Evolutionary conservation across 2,329 filamentous ascomycete species (phyloP), one percentile per base, ranked within the genome.

Genomic region (Penicillium sp.): DNA sequence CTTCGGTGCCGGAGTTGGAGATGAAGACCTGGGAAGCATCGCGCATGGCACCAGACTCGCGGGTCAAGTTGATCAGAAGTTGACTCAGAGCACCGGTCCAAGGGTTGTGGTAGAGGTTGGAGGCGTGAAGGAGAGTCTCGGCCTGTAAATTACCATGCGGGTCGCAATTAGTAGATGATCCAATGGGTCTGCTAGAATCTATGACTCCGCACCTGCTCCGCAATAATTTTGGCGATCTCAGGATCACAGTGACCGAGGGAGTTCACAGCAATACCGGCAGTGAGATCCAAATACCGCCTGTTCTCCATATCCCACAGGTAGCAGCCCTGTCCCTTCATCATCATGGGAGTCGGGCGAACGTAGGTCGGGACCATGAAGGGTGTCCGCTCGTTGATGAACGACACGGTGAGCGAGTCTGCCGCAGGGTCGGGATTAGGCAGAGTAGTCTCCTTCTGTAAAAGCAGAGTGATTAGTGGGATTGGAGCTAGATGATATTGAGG

Each of bases 311-410:
- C 95, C 86, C 88, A 98, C 62, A 99, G 77, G 74, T 92, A 93
- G 60, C 89, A 92, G 2, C 95, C 95, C 73, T 92, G 82, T 63
- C 93, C 95, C 74, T 88, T 90, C 59, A 92, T 87, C 76, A 99
- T 97, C 72, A 98, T 90, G 2, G 92, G 92, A 46, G 90, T 84
- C 50, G 95, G 94, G 27, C 95, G 91, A 54, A 92, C 87, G 77
- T 99, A 99, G 54, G 95, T 99, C 2, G 92, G 89, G 31, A 99
- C 90, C 94, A 99, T 98, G 78, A 88, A 98, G 3, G 90, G 89
- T 35, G 88, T 84, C 69, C 92, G 87, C 61, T 91, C 86, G 66
- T 86, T 83, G 64, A 96, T 86, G 60, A 96, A 84, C 33, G 87
- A 83, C 36, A 87, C 85, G 64, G 91, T 96, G 68, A 86, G 80